These are phyloP conservation scores for Rostrohypoxylon terebratum DNA, from an alignment of 495 filamentous ascomycete species.

Conservation along the genomic window DNA sequence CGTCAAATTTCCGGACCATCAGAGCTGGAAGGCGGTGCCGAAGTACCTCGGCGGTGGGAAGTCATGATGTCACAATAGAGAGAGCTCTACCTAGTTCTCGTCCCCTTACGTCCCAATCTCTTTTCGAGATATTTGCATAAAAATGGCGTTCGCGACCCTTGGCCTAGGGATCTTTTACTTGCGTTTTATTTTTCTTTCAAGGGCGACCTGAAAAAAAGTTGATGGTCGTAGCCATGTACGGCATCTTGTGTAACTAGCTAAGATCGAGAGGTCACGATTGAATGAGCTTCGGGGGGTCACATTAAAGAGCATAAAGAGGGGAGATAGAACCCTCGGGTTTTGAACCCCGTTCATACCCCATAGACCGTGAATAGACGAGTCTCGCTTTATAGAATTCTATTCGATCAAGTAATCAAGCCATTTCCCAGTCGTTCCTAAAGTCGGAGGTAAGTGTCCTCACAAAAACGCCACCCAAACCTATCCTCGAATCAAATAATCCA, in stretches of 20 bases:
- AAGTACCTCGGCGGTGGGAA: slow-evolving; percentile 52
- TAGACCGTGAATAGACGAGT: slow-evolving; percentile 37
- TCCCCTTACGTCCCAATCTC: slow-evolving; percentile 22
- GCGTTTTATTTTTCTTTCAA: slow-evolving; percentile 27
- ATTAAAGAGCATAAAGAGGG: slow-evolving; percentile 24
- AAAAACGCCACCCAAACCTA: not conserved
- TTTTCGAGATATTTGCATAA: slow-evolving; percentile 43
- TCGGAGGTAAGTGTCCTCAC: not conserved
- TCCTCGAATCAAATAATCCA: not conserved
- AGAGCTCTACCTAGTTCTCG: slow-evolving; percentile 28
- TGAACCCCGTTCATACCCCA: slow-evolving; percentile 32
- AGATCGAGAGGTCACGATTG: slow-evolving; percentile 19
- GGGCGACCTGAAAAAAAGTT: slow-evolving; percentile 13
- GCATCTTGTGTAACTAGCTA: slow-evolving; percentile 44
- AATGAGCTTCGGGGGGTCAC: slow-evolving; percentile 21
- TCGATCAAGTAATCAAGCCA: not conserved
- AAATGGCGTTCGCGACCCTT: slow-evolving; percentile 46
- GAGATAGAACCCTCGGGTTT: slow-evolving; percentile 23
- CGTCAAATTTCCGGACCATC: slow-evolving; percentile 66
- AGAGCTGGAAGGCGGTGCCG: slow-evolving; percentile 62
- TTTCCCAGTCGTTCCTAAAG: not conserved
- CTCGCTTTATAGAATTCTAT: slow-evolving; percentile 21
- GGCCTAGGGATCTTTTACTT: slow-evolving; percentile 38
- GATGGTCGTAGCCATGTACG: slow-evolving; percentile 32
- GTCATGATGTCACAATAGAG: slow-evolving; percentile 34